Evolutionary conservation across 441 rosid genomes (phyloP), one percentile per base, ranked within the genome.

Genomic region (Adansonia gregorii): DNA sequence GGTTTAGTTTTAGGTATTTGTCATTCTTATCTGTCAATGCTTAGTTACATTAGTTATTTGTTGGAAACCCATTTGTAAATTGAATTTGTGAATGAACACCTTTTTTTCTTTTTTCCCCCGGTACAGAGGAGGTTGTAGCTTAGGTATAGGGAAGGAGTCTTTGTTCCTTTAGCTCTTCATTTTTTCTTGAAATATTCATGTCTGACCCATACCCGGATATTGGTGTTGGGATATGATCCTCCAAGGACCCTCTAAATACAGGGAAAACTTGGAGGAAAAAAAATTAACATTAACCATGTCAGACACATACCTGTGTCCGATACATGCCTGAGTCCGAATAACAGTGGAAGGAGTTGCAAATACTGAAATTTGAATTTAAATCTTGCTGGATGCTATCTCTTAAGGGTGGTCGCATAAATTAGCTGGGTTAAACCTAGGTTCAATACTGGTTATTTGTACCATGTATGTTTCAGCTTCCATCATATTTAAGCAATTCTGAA

Each of bases 1-100:
- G 46, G 58, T 56, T 75, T 67, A 76, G 84, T 51, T 72, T 45
- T 65, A 74, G 84, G 80, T 67, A 8, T 14, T 17, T 74, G 22
- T 46, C 35, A 51, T 75, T 74, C 59, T 69, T 67, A 15, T 59
- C 24, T 79, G 72, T 46, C 80, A 65, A 76, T 80, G 6, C 51
- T 15, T 73, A 81, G 76, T 41, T 59, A 64, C 27, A 73, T 3
- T 66, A 20, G 58, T 49, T 31, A 41, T 39, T 2, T 63, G 67
- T 74, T 49, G 51, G 72, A 45, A 64, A 64, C 58, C 31, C n/a
- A 45, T 39, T 55, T 81, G 79, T 81, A 77, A 39, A 77, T 77
- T 64, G 64, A 64, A 45, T 45, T 49, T 46, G 14, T 39, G 79
- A 80, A 64, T n/a, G 48, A 31, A 64, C 10, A 22, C 66, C 41